Conservation (phyloP, 805 yeast genomes). For the Hemisphaericaspora nanyangensis region DNA sequence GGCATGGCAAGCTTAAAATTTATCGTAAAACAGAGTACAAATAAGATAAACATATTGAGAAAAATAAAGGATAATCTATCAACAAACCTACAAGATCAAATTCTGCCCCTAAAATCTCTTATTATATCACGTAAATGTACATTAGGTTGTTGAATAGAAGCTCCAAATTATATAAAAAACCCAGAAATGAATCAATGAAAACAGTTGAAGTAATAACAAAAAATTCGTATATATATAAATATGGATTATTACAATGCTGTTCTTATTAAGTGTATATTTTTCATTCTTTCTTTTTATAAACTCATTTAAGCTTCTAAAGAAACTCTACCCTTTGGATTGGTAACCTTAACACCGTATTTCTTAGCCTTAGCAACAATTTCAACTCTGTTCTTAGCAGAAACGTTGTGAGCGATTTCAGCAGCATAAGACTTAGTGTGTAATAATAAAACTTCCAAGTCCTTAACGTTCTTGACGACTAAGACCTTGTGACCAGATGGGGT, state of each 20-base stretch:
- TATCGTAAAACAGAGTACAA: too few species aligned
- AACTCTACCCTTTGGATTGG: slow-evolving; percentile 99
- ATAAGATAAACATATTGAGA: too few species aligned
- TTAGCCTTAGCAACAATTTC: slow-evolving; percentile 94
- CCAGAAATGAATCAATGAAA: slow-evolving; percentile 2
- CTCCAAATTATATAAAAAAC: not conserved
- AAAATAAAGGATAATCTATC: too few species aligned
- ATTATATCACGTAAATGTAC: slow-evolving; percentile 3
- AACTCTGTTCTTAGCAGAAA: slow-evolving; percentile 97
- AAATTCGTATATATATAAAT: not conserved
- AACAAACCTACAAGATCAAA: too few species aligned
- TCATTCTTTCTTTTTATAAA: too few species aligned
- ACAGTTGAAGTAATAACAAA: slow-evolving; percentile 1
- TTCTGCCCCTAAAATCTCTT: not conserved
- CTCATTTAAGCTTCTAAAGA: slow-evolving; percentile 86
- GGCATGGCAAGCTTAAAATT: too few species aligned
- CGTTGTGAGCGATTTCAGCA: slow-evolving; percentile 99
- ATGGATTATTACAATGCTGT: not conserved
- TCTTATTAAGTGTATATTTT: not conserved
- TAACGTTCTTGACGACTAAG: slow-evolving; percentile 86
- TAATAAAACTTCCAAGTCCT: slow-evolving; percentile 91
- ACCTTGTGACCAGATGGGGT: slow-evolving; percentile 98
- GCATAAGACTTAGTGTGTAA: slow-evolving; percentile 98
- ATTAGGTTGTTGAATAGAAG: not conserved
- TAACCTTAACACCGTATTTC: slow-evolving; percentile 97